Evolutionary conservation across 2,329 filamentous ascomycete genomes (phyloP).

Genomic region (Xylariaceae sp.): DNA sequence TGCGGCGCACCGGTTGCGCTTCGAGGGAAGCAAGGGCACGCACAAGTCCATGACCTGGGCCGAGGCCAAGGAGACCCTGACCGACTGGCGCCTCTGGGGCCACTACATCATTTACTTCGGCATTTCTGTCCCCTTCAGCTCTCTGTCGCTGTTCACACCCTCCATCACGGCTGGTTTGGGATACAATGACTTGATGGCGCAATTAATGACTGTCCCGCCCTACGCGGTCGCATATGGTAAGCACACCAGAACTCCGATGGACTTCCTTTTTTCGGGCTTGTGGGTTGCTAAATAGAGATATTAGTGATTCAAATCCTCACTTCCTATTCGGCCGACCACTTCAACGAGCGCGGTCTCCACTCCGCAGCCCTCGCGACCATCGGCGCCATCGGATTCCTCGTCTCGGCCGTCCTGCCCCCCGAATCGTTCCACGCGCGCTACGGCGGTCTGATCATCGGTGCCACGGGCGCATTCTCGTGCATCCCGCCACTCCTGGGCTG

Average conservation of each 20-base stretch:
- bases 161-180: constrained; percentile 49
- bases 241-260: background rate
- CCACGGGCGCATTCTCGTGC: constrained; percentile 61
- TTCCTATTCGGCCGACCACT: constrained; percentile 59
- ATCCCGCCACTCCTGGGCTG: constrained; percentile 66
- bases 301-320: constrained; percentile 36
- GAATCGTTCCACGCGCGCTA: constrained; percentile 58
- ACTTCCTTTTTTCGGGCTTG: background rate
- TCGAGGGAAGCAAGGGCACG: constrained; percentile 49
- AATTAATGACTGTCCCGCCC: constrained; percentile 63
- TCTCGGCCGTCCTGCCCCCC: constrained; percentile 57
- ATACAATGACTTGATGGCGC: constrained; percentile 41
- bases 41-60: constrained; percentile 59
- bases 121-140: constrained; percentile 34
- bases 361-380: constrained; percentile 40
- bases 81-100: constrained; percentile 63
- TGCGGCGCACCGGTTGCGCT: constrained; percentile 38
- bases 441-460: constrained; percentile 62
- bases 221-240: constrained; percentile 49
- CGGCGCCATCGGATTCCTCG: constrained; percentile 49
- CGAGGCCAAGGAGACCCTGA: constrained; percentile 65
- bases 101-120: constrained; percentile 51
- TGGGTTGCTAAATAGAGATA: constrained; percentile 1
- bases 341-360: constrained; percentile 48
- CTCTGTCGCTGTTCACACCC: constrained; percentile 44